These are phyloP conservation scores for Dioszegia hungarica DNA, from an alignment of 768 basidiomycete genomes.

Conservation along the genomic window DNA sequence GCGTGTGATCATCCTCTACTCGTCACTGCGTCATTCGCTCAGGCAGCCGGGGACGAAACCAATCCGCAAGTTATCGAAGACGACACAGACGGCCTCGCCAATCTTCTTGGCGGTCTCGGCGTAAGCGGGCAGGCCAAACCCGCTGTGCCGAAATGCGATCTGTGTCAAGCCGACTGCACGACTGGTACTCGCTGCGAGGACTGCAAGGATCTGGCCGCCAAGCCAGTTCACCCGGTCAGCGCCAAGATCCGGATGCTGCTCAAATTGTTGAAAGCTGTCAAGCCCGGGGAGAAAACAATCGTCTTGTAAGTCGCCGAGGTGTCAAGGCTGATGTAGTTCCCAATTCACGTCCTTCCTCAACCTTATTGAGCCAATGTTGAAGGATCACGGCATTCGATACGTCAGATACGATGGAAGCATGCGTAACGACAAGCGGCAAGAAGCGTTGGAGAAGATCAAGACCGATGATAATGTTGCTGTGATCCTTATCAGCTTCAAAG, in stretches of 20 bases:
- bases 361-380: conserved; percentile 78
- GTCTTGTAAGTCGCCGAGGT: conserved; percentile 57
- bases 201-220: conserved; percentile 39
- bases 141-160: conserved; percentile 62
- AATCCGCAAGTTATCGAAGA: too few relatives aligned
- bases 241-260: conserved; percentile 84
- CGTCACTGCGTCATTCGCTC: conserved; percentile 61
- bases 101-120: conserved; percentile 65
- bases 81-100: conserved; percentile 69
- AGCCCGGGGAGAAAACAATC: conserved; percentile 78
- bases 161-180: conserved; percentile 51
- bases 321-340: conserved; percentile 49
- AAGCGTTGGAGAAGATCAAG: conserved; percentile 67
- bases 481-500: conserved; percentile 94
- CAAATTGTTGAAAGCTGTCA: conserved; percentile 66
- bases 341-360: conserved; percentile 79
- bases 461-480: conserved; percentile 59
- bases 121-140: conserved; percentile 63
- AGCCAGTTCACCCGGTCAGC: conserved; percentile 60
- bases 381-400: conserved; percentile 62
- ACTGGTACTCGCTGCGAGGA: not conserved
- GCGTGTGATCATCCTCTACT: conserved; percentile 87
- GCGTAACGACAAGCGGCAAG: conserved; percentile 69
- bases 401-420: conserved; percentile 90
- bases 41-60: too few relatives aligned